Evolutionary conservation across 768 basidiomycete genomes (phyloP).

Genomic region (Boletus vinaceobasis): DNA sequence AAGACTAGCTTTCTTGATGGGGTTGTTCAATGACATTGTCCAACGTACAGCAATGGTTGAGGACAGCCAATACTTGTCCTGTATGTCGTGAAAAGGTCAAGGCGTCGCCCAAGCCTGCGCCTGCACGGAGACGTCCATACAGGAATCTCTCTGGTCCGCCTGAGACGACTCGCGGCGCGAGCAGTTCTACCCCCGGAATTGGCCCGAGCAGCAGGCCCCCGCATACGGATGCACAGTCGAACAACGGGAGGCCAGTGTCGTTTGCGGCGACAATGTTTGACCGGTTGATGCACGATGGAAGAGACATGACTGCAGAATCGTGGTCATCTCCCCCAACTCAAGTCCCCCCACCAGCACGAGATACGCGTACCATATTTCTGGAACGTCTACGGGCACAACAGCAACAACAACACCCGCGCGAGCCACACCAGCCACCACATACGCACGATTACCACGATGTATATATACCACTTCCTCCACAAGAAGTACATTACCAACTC

Average conservation of each 20-base stretch:
- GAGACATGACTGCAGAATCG: constrained; percentile 3
- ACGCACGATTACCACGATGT: constrained; percentile 3
- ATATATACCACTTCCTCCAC: not conserved
- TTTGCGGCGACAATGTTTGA: constrained; percentile 21
- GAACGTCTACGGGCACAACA: constrained; percentile 18
- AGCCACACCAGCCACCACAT: not conserved
- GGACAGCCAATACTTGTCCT: constrained; percentile 72
- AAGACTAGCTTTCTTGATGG: not conserved
- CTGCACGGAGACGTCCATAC: constrained; percentile 17
- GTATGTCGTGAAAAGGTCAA: constrained; percentile 69
- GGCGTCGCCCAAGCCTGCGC: constrained; percentile 20
- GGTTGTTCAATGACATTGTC: constrained; percentile 1
- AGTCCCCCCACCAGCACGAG: not conserved
- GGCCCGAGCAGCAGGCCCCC: constrained; percentile 2
- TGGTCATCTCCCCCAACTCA: constrained; percentile 4
- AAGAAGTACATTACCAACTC: not conserved
- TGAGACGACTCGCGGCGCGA: constrained; percentile 9
- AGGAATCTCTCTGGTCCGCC: constrained; percentile 4
- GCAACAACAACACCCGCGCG: constrained; percentile 9
- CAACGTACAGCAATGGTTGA: constrained; percentile 69
- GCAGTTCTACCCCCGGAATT: not conserved
- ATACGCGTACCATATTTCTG: constrained; percentile 5
- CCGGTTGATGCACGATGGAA: constrained; percentile 15
- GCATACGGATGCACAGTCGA: constrained; percentile 7
- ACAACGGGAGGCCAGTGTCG: constrained; percentile 14